Evolutionary conservation across 352 stramenopile species (phyloP).

Genomic region (Globisporangium echinulatum): DNA sequence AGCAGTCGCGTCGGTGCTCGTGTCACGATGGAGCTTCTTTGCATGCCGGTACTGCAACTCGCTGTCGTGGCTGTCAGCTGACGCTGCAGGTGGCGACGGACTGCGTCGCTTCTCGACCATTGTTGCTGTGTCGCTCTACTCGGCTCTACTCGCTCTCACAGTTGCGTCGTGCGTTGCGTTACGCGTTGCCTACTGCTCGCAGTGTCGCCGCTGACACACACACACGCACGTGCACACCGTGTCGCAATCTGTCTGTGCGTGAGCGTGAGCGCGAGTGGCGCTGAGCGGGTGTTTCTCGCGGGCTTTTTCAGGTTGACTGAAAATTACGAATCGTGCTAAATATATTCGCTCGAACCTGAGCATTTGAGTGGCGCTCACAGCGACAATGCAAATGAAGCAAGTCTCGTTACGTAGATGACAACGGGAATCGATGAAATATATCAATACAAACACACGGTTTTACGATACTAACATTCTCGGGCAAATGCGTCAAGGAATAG

Average conservation of each 20-base stretch:
- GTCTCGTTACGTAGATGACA: too few relatives aligned
- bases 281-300: not conserved
- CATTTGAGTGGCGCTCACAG: not conserved
- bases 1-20: not conserved
- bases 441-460: too few relatives aligned
- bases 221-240: not conserved
- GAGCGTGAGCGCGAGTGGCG: not conserved
- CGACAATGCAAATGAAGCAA: too few relatives aligned
- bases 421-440: too few relatives aligned
- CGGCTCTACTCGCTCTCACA: too few relatives aligned
- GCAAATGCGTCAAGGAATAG: too few relatives aligned
- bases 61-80: not conserved
- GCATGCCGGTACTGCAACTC: not conserved
- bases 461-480: too few relatives aligned
- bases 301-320: not conserved
- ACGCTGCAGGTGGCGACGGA: constrained; percentile 6
- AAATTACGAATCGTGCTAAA: not conserved
- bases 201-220: not conserved
- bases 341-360: not conserved
- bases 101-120: constrained; percentile 54
- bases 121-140: not conserved
- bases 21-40: constrained; percentile 2
- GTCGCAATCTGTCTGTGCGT: too few relatives aligned
- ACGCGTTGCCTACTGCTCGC: not conserved
- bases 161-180: not conserved